Evolutionary conservation across 2,329 filamentous ascomycete species (phyloP).

Genomic region (Paraphoma sp.): DNA sequence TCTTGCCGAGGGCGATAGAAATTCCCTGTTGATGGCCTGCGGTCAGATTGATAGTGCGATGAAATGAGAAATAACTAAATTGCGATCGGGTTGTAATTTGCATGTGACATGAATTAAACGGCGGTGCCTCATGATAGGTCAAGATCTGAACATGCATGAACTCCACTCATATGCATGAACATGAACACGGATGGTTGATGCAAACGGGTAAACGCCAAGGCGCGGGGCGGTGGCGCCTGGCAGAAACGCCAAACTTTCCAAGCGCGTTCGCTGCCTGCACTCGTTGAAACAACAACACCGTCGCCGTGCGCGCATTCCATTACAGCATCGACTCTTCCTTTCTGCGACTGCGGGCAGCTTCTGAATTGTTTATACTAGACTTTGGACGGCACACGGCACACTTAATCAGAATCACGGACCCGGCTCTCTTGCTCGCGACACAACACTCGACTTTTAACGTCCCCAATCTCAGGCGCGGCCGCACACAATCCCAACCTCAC

Average conservation of each 20-base stretch:
- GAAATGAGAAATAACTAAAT: slow-evolving; percentile 33
- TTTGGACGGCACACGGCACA: slow-evolving; percentile 5
- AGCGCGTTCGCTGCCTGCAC: slow-evolving; percentile 26
- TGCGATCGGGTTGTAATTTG: slow-evolving; percentile 6
- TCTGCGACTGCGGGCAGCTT: slow-evolving; percentile 38
- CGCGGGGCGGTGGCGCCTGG: neutral
- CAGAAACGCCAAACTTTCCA: slow-evolving; percentile 42
- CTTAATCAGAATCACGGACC: slow-evolving; percentile 7
- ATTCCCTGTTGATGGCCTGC: slow-evolving; percentile 12
- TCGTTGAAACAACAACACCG: slow-evolving; percentile 13
- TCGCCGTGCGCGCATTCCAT: slow-evolving; percentile 16
- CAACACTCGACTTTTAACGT: neutral
- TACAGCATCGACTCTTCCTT: slow-evolving; percentile 13
- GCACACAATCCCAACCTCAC: slow-evolving; percentile 4
- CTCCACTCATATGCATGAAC: slow-evolving; percentile 3
- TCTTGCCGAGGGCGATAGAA: slow-evolving; percentile 3
- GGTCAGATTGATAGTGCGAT: slow-evolving; percentile 29
- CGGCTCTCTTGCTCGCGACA: neutral
- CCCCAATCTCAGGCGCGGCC: neutral
- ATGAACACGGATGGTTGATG: slow-evolving; percentile 1
- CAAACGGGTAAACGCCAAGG: slow-evolving; percentile 23
- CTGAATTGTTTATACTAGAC: slow-evolving; percentile 20
- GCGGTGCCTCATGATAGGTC: neutral
- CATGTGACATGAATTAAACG: neutral
- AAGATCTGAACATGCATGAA: neutral